These are phyloP conservation scores for Xylaria grammica DNA, from an alignment of 495 filamentous ascomycete genomes.

Conservation along the genomic window DNA sequence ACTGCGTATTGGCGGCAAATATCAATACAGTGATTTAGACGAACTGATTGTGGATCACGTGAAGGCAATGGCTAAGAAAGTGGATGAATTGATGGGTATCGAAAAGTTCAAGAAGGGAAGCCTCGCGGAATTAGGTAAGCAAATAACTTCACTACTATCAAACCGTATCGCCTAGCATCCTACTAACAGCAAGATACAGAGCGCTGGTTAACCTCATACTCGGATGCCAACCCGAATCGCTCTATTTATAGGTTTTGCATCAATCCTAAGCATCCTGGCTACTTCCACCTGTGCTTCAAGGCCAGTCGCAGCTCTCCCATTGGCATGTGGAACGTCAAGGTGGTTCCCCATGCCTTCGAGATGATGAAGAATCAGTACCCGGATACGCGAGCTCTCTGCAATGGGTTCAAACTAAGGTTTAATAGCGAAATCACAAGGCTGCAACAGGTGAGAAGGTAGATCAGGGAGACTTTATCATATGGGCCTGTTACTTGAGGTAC, in stretches of 20 bases:
- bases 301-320: conserved; percentile 74
- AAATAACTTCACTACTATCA: conserved; percentile 5
- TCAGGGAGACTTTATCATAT: not conserved
- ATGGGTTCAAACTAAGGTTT: conserved; percentile 70
- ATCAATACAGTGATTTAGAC: conserved; percentile 93
- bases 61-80: conserved; percentile 96
- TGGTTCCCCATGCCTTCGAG: conserved; percentile 87
- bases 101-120: conserved; percentile 87
- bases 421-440: conserved; percentile 53
- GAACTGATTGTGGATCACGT: conserved; percentile 97
- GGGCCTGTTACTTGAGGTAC: not conserved
- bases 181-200: conserved; percentile 61
- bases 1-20: conserved; percentile 82
- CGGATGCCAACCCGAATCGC: conserved; percentile 91
- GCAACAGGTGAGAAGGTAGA: conserved; percentile 44
- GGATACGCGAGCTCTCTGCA: conserved; percentile 91
- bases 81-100: conserved; percentile 91
- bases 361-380: conserved; percentile 85
- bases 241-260: conserved; percentile 94
- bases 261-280: conserved; percentile 88
- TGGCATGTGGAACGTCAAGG: conserved; percentile 84
- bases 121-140: conserved; percentile 83
- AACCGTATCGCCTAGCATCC: not conserved
- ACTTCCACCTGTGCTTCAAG: conserved; percentile 96
- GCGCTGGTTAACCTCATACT: conserved; percentile 93